phyloP scores from a whole-genome alignment of 1,284 basidiomycete species.

The Amylostereum areolatum region DNA sequence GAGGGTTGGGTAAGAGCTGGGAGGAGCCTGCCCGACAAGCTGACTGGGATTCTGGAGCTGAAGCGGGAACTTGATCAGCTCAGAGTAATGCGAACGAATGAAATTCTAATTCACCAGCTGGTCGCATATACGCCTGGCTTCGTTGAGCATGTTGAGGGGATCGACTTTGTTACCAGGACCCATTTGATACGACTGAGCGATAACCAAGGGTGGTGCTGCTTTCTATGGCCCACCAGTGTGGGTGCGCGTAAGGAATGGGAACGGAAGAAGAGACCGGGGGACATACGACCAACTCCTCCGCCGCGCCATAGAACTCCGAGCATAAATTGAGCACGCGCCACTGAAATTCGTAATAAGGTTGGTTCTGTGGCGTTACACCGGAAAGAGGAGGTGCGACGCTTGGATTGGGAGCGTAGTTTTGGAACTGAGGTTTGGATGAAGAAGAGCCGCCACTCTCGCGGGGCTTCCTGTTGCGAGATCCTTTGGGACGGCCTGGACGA shows the following conservation, averaged over 20 bases:
- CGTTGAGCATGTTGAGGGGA: slow-evolving; percentile 62
- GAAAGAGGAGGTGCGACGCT: slow-evolving; percentile 17
- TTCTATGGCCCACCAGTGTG: slow-evolving; percentile 38
- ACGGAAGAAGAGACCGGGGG: background rate
- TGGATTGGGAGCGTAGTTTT: slow-evolving; percentile 26
- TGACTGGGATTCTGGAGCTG: slow-evolving; percentile 68
- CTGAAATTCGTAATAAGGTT: slow-evolving; percentile 78
- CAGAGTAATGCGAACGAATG: slow-evolving; percentile 6
- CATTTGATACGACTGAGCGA: slow-evolving; percentile 75
- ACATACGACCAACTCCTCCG: slow-evolving; percentile 76
- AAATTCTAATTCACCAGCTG: slow-evolving; percentile 44
- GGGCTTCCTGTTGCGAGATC: slow-evolving; percentile 65
- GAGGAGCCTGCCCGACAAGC: slow-evolving; percentile 57
- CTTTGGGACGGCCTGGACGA: slow-evolving; percentile 65
- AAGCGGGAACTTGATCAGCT: slow-evolving; percentile 3
- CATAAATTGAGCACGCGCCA: slow-evolving; percentile 77
- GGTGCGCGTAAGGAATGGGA: slow-evolving; percentile 1
- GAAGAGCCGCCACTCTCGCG: slow-evolving; percentile 25
- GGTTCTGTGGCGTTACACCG: slow-evolving; percentile 53
- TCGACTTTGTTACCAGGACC: slow-evolving; percentile 63
- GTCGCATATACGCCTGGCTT: slow-evolving; percentile 74
- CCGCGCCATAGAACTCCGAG: slow-evolving; percentile 77
- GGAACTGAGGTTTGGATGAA: slow-evolving; percentile 35
- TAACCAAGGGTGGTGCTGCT: slow-evolving; percentile 64
- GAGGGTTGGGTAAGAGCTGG: slow-evolving; percentile 39